Conservation (phyloP, 2,329 filamentous ascomycete species). For the Colletotrichum liriopes region DNA sequence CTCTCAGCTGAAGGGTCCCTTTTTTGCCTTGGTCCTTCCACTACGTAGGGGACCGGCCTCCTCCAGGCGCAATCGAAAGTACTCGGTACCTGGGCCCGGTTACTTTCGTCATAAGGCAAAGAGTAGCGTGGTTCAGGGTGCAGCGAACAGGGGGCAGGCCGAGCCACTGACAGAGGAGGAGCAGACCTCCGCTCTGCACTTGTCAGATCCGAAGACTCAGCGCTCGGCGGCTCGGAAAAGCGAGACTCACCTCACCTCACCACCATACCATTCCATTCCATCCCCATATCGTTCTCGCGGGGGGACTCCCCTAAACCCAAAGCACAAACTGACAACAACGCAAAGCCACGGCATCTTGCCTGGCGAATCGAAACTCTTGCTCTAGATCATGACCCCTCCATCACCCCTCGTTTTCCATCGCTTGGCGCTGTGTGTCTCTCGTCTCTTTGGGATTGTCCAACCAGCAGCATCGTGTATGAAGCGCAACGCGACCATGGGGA, state of each 20-base stretch:
- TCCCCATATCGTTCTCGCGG: conserved; percentile 5
- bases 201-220: conserved; percentile 34
- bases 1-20: background rate
- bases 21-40: background rate
- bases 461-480: conserved; percentile 18
- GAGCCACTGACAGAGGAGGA: conserved; percentile 18
- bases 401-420: conserved; percentile 19
- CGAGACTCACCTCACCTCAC: conserved; percentile 36
- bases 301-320: background rate
- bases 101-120: conserved; percentile 27
- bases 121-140: conserved; percentile 22
- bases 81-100: conserved; percentile 6
- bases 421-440: conserved; percentile 11
- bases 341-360: conserved; percentile 14
- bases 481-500: conserved; percentile 4
- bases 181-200: background rate
- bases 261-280: conserved; percentile 13
- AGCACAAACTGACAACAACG: conserved; percentile 21
- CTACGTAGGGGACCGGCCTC: background rate
- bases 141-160: background rate
- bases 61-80: background rate
- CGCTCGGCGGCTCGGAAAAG: conserved; percentile 38
- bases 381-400: conserved; percentile 17
- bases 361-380: conserved; percentile 13
- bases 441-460: conserved; percentile 15